Base-by-base conservation (phyloP, 345 rosid genomes). In the Brassica cretica region DNA sequence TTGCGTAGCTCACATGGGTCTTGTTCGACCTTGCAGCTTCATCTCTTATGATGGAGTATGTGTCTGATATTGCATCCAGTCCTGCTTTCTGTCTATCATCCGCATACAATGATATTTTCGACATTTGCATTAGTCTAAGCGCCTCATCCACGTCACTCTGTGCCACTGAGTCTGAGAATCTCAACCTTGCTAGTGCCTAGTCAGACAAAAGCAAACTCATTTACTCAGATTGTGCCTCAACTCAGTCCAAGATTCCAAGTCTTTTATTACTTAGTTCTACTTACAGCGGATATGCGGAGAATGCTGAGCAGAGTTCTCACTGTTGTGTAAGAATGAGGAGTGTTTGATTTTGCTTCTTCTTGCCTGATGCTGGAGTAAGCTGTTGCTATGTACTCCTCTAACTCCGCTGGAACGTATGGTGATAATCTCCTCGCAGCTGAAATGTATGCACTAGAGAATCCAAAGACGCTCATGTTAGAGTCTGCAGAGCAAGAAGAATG, bases 121-220 rank as follows among this genome's bases (percentile, higher is more conserved):
- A 95, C 99, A 95, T 95, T 84, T 95, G 99, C 96, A 93, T 95
- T 67, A 93, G 80, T 77, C 99, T 85, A 25, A 95, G 91, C 53
- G 99, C 98, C 74, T 95, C 99, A 72, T 95, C 99, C 78, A 95
- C 98, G 68, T 95, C 99, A 76, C 98, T 95, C 81, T 95, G 99
- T 37, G 96, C 96, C 74, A 95, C 98, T 66, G 88, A 82, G 79
- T 91, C 97, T 19, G 98, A 93, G 84, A 95, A 93, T 58, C 98
- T 87, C 46, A 95, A 91, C 84, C 99, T 88, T 81, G 99, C 96
- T 76, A 95, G 86, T 76, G 99, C 96, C 99, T 95, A 83, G 8
- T 1, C 41, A 29, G 5, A 18, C 19, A 70, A 39, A 15, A 41
- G 14, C 5, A 18, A 61, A 69, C 32, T 14, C 11, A 37, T 59